phyloP scores from a whole-genome alignment of 805 yeast species.

The Cyberlindnera mycetangii region DNA sequence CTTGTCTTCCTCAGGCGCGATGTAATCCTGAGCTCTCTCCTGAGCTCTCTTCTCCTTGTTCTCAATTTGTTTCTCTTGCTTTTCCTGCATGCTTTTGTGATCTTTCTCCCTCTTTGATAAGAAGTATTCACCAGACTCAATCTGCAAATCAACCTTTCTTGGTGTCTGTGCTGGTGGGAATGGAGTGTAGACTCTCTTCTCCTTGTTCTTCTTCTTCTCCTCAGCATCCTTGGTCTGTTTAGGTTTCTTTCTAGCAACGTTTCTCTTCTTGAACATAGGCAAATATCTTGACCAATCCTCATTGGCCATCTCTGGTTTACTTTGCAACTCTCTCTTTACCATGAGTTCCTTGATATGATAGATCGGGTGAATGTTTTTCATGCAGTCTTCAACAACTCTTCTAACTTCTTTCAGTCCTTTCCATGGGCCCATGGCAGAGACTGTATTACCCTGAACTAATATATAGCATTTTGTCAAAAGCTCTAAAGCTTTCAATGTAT shows the following conservation, averaged over 20 bases:
- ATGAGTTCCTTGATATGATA: slow-evolving; percentile 95
- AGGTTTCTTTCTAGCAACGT: slow-evolving; percentile 91
- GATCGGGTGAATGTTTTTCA: slow-evolving; percentile 96
- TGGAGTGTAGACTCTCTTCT: slow-evolving; percentile 82
- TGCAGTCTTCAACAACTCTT: slow-evolving; percentile 95
- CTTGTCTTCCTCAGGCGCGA: slow-evolving; percentile 78
- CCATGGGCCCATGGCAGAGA: slow-evolving; percentile 94
- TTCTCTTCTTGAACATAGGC: slow-evolving; percentile 95
- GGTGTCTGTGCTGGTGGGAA: slow-evolving; percentile 98
- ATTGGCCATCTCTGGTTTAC: slow-evolving; percentile 90
- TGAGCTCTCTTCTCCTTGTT: slow-evolving; percentile 59
- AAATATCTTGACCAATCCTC: slow-evolving; percentile 97
- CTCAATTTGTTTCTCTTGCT: slow-evolving; percentile 74
- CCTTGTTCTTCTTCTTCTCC: slow-evolving; percentile 40
- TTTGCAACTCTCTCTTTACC: slow-evolving; percentile 94
- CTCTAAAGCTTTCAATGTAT: slow-evolving; percentile 93
- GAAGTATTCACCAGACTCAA: slow-evolving; percentile 98
- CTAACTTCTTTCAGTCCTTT: slow-evolving; percentile 90
- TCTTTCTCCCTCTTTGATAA: slow-evolving; percentile 83
- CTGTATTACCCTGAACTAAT: slow-evolving; percentile 96
- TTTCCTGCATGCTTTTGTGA: slow-evolving; percentile 65
- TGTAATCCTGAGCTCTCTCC: slow-evolving; percentile 74
- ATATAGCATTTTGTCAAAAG: slow-evolving; percentile 93
- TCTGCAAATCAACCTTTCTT: slow-evolving; percentile 94
- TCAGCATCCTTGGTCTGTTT: slow-evolving; percentile 54